Evolutionary conservation across 177 flowering plant species (phyloP).

Genomic region (Vitis hybrid): DNA sequence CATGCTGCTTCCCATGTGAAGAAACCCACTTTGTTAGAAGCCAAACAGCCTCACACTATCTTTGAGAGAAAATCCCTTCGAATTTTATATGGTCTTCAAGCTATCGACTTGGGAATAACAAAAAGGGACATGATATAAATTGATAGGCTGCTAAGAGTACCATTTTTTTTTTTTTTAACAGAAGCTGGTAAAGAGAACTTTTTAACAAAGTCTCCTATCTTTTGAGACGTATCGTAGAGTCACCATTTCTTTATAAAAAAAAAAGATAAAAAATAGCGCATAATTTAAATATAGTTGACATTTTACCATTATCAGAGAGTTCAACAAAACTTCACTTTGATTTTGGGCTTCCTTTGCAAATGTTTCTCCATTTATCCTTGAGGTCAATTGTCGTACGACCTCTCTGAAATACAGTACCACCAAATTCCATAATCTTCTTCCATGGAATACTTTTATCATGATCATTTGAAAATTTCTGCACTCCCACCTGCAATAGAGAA

Average conservation of each 20-base stretch:
- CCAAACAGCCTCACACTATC: no score
- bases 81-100: no score
- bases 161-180: no score
- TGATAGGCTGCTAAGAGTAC: no score
- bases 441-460: constrained; percentile 33
- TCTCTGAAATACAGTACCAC: constrained; percentile 28
- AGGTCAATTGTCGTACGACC: constrained; percentile 39
- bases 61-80: no score
- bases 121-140: no score
- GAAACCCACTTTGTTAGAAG: no score
- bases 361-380: constrained; percentile 61
- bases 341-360: constrained; percentile 29
- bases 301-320: background rate
- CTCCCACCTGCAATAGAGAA: constrained; percentile 36
- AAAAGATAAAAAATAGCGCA: background rate
- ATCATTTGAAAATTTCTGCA: constrained; percentile 17
- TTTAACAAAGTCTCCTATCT: no score
- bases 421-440: constrained; percentile 45
- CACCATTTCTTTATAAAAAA: no score
- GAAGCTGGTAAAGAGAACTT: no score
- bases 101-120: no score
- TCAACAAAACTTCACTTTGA: constrained; percentile 10
- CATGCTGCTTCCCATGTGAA: no score
- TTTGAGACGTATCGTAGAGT: background rate
- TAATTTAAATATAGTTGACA: background rate